Base-by-base conservation (phyloP, 768 basidiomycete species). In the Boletales sp. region DNA sequence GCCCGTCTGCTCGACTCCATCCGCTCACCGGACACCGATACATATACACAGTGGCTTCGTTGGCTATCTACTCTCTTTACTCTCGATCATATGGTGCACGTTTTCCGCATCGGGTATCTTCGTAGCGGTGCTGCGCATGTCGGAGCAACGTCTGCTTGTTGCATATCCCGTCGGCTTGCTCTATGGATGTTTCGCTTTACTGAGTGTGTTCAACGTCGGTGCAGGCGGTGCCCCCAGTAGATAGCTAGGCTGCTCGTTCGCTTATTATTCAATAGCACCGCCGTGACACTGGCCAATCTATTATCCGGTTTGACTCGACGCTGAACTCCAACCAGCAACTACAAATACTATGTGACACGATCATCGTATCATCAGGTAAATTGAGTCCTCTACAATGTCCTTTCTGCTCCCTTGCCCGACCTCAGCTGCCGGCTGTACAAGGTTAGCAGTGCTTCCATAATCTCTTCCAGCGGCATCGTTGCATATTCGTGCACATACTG, bases 71-170 rank as follows among this genome's bases (percentile, higher is more conserved):
- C 72, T 98, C 4, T 87, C 91, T 2, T 67, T 81, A 13, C 56
- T 95, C 34, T 90, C 88, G 2, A 91, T 99, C 56, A 67, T 90
- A 40, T 99, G 97, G 97, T 98, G 94, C 73, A 97, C 97, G 32
- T 93, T 95, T 62, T 82, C 94, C 7, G 95, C 97, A 11, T 94
- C 91, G 2, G 87, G 86, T 13, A 98, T 99, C 48, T 98, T 99
- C 60, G 92, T 95, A 9, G 87, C 91, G 3, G 94, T 97, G 35
- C 75, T 99, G 44, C 82, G 90, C 55, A 94, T 99, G 90, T 92
- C 91, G 9, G 88, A 94, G 56, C 97, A 99, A 66, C 79, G 94
- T 42, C 74, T 97, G 24, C 81, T 99, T 19, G 94, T 99, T 36
- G 97, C 94, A 56, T 99, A 99, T 70, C 97, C 97, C 11, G 84